Evolutionary conservation across 805 yeast genomes (phyloP).

Genomic region (Blastobotrys mokoenaii): DNA sequence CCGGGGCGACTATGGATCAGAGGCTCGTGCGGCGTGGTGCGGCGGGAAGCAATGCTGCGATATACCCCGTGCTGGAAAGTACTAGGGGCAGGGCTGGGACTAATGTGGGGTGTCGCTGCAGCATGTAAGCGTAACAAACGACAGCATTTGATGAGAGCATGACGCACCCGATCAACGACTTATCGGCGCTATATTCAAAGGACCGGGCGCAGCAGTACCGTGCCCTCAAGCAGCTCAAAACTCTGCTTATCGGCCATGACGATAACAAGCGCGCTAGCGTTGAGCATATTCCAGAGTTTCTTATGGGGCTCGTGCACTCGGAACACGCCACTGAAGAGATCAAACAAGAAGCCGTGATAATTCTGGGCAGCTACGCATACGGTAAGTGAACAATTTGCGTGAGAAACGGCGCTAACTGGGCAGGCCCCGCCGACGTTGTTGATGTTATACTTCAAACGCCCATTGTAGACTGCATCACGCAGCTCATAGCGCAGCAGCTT

Average conservation of each 20-base stretch:
- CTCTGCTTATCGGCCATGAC: conserved; percentile 27
- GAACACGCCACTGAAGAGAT: not conserved
- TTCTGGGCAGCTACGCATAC: conserved; percentile 26
- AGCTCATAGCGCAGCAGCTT: too few species aligned
- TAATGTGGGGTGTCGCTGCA: not conserved
- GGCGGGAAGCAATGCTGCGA: too few species aligned
- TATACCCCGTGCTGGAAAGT: too few species aligned
- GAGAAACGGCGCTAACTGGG: too few species aligned
- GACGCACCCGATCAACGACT: too few species aligned
- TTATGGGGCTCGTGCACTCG: not conserved
- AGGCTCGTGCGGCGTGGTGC: too few species aligned
- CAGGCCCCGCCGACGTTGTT: too few species aligned
- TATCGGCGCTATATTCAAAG: not conserved
- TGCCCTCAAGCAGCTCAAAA: conserved; percentile 22
- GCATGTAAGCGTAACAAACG: not conserved
- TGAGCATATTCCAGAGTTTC: conserved; percentile 8
- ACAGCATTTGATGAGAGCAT: not conserved
- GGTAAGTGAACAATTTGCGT: too few species aligned
- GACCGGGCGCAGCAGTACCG: conserved; percentile 8
- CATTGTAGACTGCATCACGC: too few species aligned
- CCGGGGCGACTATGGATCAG: too few species aligned
- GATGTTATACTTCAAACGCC: too few species aligned
- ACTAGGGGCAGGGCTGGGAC: too few species aligned
- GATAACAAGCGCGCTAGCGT: conserved; percentile 24
- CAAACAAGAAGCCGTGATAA: conserved; percentile 17